phyloP scores from a whole-genome alignment of 208 protist species.

The Acanthamoeba healyi region DNA sequence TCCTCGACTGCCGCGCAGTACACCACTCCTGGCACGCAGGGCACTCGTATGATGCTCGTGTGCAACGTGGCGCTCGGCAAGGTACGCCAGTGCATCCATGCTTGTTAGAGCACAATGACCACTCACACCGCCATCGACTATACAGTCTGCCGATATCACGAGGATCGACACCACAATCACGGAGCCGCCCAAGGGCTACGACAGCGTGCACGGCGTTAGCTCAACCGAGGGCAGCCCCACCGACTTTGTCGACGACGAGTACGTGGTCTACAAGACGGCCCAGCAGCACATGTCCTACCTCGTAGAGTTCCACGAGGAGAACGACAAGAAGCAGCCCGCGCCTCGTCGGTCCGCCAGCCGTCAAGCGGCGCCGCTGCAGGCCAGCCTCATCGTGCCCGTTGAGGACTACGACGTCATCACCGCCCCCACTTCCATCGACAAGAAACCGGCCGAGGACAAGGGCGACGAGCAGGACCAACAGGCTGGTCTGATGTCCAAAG shows the following conservation, averaged over 20 bases:
- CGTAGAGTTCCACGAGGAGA: constrained; percentile 69
- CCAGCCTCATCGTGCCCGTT: neutral
- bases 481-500: neutral
- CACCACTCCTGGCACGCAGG: constrained; percentile 14
- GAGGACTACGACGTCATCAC: neutral
- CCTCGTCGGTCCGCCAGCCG: neutral
- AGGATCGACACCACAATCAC: constrained; percentile 12
- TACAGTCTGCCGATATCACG: neutral
- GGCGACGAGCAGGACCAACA: constrained; percentile 25
- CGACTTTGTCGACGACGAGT: constrained; percentile 80
- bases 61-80: constrained; percentile 79
- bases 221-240: constrained; percentile 9
- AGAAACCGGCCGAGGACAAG: neutral
- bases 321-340: neutral
- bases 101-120: no score
- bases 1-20: constrained; percentile 63
- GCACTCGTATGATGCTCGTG: constrained; percentile 48
- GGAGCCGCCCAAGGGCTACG: constrained; percentile 72
- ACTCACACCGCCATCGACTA: no score
- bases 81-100: constrained; percentile 33
- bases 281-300: constrained; percentile 84
- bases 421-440: neutral
- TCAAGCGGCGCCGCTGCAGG: neutral
- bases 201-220: constrained; percentile 80
- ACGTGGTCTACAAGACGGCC: constrained; percentile 77